Evolutionary conservation across 345 rosid species (phyloP), one percentile per base, ranked within the genome.

Genomic region (Mercurialis annua): DNA sequence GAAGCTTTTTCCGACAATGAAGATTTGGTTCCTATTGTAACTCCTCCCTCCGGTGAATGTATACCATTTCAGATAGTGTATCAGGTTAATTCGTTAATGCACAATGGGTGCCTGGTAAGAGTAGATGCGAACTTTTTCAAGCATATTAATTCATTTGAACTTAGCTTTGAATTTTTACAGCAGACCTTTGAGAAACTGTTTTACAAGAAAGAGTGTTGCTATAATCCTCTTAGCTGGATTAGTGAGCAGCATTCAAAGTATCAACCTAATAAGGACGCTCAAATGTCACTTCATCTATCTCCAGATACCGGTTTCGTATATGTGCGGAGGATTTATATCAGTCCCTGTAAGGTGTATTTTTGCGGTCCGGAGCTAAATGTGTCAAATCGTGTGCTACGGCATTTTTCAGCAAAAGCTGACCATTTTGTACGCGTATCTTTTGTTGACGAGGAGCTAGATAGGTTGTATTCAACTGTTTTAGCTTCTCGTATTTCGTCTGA

Each of bases 341-440:
- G 90, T 11, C 93, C 93, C 29, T 77, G 79, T 48, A 84, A 77
- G 73, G 83, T 85, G 7, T 87, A 83, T 56, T 87, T 87, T 30
- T 65, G 62, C 49, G 93, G 87, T 38, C 93, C 90, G 1, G 90
- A 87, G 72, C 21, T 85, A 36, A 85, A 82, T 76, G 80, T 79
- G 27, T 87, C 92, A 1, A 87, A 87, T 59, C 85, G 87, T 46
- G 87, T 87, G 4, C 59, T 87, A 4, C 90, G 87, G 40, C 68
- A 48, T 1, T 82, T 65, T 57, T 55, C 29, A 30, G 7, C 51
- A 15, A 60, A 83, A 29, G 63, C 78, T 3, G 80, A 80, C 38
- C 79, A 85, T 60, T 85, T 87, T 77, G 75, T 87, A 70, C 90
- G 90, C 2, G 75, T 87, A 62, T 81, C 90, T 55, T 87, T 83